Base-by-base conservation (phyloP, 805 yeast species). In the Candida saitoana region DNA sequence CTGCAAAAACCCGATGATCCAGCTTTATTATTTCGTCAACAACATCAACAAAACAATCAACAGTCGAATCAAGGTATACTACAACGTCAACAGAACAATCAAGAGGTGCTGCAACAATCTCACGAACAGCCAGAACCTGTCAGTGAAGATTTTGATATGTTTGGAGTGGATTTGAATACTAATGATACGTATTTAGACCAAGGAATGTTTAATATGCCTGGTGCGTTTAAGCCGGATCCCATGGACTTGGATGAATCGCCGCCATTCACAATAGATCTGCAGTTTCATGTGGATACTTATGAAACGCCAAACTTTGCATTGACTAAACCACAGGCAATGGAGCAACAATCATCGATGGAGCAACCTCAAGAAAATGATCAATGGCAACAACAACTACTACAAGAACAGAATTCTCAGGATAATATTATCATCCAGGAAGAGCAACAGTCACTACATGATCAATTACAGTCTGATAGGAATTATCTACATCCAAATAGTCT, bases 171-270 rank as follows among this genome's bases (percentile, higher is more conserved):
- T 8, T 11, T 12, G 12, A 34, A 34, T 12, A 17, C 5, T 18
- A 34, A 36, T 11, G 31, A 14, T 6, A 20, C 17, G 5, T 22
- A 20, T 22, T 7, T 36, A n/a, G 38, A 36, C n/a, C 38, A 36
- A 22, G 25, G 20, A 22, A 38, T 29, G 14, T 49, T 55, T 31
- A 54, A 42, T 35, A 56, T 56, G 52, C 65, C 66, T 7, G 67
- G 64, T 5, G 65, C 58, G 3, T 59, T 60, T 41, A 50, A 51
- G 22, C 48, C 45, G 20, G 60, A 59, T 38, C 39, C 43, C 12
- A 63, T 66, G 71, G 72, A 67, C 12, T 36, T 66, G 12, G 72
- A 66, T 40, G 67, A 61, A 20, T 54, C 60, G 15, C 69, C 70
- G 7, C 68, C 67, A 12, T 63, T 64, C 42, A 59, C 69, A 5